Evolutionary conservation across 805 yeast genomes (phyloP), one percentile per base, ranked within the genome.

Genomic region (Yamadazyma ubonensis): DNA sequence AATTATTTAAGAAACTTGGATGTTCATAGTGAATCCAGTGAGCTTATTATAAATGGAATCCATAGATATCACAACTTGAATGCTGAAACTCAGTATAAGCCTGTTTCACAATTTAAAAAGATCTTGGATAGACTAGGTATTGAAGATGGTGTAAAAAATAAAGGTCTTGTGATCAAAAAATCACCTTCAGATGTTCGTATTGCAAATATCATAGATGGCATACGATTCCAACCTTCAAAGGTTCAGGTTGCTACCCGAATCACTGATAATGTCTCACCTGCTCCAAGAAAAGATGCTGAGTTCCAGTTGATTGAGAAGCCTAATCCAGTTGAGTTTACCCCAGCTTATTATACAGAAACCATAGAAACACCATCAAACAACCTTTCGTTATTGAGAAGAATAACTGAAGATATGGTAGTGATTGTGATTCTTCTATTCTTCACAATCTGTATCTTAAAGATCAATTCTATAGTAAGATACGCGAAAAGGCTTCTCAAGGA

Each of bases 381-480:
- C 17, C 44, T 15, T 32, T 45, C 50, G 6, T 29, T 67, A 5
- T 23, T 57, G 6, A 46, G 51, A 39, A 55, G 76, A 42, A 54
- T 71, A 4, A 52, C 71, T 38, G 83, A 78, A 49, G 80, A 78
- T 49, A 61, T 75, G n/a, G 48, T 71, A 4, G 75, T 75, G 12
- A 65, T 79, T 6, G 36, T 63, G 29, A 4, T 48, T 67, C 1
- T 59, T 73, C 6, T 32, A 8, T 21, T 32, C 7, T 20, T 32
- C 21, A 32, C 14, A 5, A 14, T 32, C 7, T 12, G 35, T 10
- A 32, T 32, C 17, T 14, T 20, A 6, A 32, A 12, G 35, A 32
- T 32, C 7, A 32, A 32, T 3, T 32, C 35, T 9, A 18, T 32
- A 14, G 18, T 32, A 2, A 8, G 7, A 5, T 26, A 34, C 9